A percentile compares a stretch with the other conserved stretches of the same genome.
phyloP scores from a whole-genome alignment of 768 basidiomycete genomes.

The Phanerodontia chrysosporium region DNA sequence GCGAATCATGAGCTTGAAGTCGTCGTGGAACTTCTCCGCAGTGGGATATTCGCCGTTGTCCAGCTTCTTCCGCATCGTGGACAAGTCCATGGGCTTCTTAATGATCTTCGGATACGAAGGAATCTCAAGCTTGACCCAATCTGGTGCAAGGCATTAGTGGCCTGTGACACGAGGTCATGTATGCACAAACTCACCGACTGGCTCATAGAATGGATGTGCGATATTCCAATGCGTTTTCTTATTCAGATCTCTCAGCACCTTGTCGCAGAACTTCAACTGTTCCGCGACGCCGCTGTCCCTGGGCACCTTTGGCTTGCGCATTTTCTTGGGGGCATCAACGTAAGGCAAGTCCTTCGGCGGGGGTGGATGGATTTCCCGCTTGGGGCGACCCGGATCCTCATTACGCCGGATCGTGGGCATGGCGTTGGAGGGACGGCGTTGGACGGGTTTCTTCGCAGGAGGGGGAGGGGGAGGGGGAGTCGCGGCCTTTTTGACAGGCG shows the following conservation, averaged over 20 bases:
- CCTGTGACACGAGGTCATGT: not conserved
- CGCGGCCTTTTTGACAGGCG: conserved; percentile 39
- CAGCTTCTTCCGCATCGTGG: conserved; percentile 83
- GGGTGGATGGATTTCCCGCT: conserved; percentile 96
- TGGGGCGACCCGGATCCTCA: conserved; percentile 75
- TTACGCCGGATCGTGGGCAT: conserved; percentile 82
- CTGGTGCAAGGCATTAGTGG: conserved; percentile 33
- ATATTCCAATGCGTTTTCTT: conserved; percentile 72
- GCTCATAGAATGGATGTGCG: conserved; percentile 87
- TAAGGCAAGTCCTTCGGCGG: conserved; percentile 89
- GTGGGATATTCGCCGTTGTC: conserved; percentile 71
- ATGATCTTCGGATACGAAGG: conserved; percentile 85
- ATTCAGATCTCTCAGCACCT: conserved; percentile 69
- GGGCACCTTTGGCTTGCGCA: conserved; percentile 52
- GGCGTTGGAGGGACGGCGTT: conserved; percentile 73
- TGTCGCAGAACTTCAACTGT: conserved; percentile 80
- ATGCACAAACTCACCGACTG: conserved; percentile 67
- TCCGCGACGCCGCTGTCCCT: conserved; percentile 71
- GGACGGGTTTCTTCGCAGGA: conserved; percentile 38
- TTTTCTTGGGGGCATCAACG: conserved; percentile 68
- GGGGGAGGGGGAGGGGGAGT: conserved; percentile 40
- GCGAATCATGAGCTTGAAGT: conserved; percentile 91
- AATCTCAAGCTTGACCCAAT: conserved; percentile 72
- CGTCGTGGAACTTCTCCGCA: conserved; percentile 80
- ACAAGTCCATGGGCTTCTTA: conserved; percentile 94